Percentiles rank a stretch among this genome's conserved stretches.
Evolutionary conservation across 306 rosid genomes (phyloP).

Genomic region (Echinosophora koreensis): DNA sequence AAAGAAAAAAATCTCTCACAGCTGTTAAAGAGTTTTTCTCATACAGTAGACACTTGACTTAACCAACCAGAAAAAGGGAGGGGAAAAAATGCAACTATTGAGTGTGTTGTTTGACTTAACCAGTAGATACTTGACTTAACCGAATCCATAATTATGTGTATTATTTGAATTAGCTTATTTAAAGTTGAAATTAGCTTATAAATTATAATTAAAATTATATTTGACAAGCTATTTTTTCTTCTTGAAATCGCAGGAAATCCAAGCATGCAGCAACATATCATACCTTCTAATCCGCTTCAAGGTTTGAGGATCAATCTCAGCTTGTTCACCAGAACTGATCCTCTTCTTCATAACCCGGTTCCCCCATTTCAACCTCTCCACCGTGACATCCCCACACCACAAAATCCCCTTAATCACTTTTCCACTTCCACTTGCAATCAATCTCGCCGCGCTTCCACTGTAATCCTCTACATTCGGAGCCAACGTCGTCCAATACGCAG

Average conservation of each 20-base stretch:
- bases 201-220: too few relatives aligned
- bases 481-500: constrained; percentile 92
- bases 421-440: constrained; percentile 84
- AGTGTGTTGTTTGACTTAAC: too few relatives aligned
- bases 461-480: constrained; percentile 98
- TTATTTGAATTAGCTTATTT: too few relatives aligned
- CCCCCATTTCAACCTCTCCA: constrained; percentile 87
- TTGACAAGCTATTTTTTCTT: too few relatives aligned
- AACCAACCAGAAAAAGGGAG: not conserved
- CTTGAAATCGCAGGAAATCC: too few relatives aligned
- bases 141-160: not conserved
- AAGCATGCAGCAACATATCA: not conserved
- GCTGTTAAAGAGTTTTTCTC: too few relatives aligned
- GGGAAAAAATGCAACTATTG: not conserved
- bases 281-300: constrained; percentile 87
- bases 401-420: constrained; percentile 81
- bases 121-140: too few relatives aligned
- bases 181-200: too few relatives aligned
- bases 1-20: not conserved
- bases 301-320: constrained; percentile 78
- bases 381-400: constrained; percentile 97
- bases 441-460: constrained; percentile 72
- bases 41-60: too few relatives aligned
- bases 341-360: constrained; percentile 81
- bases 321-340: constrained; percentile 53